Conservation (phyloP, 106 monocot species). For the Gastrodia elata region DNA sequence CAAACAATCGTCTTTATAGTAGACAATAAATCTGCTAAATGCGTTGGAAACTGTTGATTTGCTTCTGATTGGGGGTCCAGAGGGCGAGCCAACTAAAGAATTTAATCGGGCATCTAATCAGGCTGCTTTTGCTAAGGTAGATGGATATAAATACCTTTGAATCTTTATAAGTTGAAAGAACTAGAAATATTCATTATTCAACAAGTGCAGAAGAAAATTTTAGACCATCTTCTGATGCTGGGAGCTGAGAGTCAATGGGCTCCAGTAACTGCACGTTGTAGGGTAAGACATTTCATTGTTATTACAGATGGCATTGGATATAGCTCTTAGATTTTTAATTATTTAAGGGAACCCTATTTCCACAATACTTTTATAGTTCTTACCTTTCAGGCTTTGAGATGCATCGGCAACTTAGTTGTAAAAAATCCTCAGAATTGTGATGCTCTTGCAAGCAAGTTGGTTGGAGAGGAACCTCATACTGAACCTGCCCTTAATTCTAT, state of each 20-base stretch:
- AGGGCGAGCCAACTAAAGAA: conserved; percentile 61
- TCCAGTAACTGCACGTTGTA: conserved; percentile 72
- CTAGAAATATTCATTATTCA: conserved; percentile 4
- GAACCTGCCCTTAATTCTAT: conserved; percentile 83
- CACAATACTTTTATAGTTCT: background rate
- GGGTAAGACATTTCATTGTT: conserved; percentile 37
- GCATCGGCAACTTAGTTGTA: conserved; percentile 77
- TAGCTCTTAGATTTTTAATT: background rate
- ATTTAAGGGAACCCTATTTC: background rate
- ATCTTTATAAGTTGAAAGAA: background rate
- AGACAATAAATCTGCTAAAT: conserved; percentile 96
- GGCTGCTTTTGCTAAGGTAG: conserved; percentile 73
- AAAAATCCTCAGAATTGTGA: conserved; percentile 71
- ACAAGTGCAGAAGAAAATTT: conserved; percentile 63
- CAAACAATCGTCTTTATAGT: conserved; percentile 27
- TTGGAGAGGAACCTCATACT: conserved; percentile 86
- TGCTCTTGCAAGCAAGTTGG: conserved; percentile 50
- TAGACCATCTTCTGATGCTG: conserved; percentile 85
- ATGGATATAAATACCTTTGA: background rate
- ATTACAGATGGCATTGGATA: background rate
- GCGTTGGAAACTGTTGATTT: conserved; percentile 83
- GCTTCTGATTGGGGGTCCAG: conserved; percentile 61
- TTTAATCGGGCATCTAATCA: conserved; percentile 73
- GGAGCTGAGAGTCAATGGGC: conserved; percentile 97
- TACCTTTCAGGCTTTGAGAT: conserved; percentile 67